phyloP scores from a whole-genome alignment of 1,284 basidiomycete genomes.

The Ceratobasidium sp. region DNA sequence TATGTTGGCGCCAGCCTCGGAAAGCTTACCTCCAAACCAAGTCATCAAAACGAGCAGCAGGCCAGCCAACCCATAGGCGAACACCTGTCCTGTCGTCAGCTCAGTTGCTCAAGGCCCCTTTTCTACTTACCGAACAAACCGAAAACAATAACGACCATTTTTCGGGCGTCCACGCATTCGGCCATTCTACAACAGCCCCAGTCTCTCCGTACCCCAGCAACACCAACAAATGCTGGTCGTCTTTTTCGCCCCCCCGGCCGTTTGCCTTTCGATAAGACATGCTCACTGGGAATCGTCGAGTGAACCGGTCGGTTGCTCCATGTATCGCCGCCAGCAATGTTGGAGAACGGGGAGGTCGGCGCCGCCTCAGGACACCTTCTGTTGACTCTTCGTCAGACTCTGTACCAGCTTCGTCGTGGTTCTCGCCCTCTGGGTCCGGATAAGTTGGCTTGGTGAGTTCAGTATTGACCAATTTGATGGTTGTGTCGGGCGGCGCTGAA shows the following conservation, averaged over 20 bases:
- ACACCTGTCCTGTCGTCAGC: constrained; percentile 48
- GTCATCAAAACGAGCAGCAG: constrained; percentile 63
- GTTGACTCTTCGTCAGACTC: background rate
- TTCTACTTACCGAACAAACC: constrained; percentile 57
- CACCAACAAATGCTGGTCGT: constrained; percentile 21
- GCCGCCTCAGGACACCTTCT: background rate
- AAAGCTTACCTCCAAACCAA: constrained; percentile 67
- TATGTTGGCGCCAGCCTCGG: background rate
- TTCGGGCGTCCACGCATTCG: constrained; percentile 61
- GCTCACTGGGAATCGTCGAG: constrained; percentile 34
- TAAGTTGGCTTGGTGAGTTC: constrained; percentile 9
- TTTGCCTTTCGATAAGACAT: constrained; percentile 34
- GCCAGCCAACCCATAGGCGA: constrained; percentile 62
- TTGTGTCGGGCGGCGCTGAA: background rate
- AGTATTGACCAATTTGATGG: background rate
- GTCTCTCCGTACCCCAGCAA: constrained; percentile 41
- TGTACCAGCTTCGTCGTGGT: background rate
- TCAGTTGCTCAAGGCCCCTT: background rate
- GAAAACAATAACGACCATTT: constrained; percentile 70
- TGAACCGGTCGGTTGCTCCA: constrained; percentile 36
- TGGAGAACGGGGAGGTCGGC: constrained; percentile 23
- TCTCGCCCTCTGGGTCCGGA: background rate
- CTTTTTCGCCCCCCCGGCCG: background rate
- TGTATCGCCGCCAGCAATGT: constrained; percentile 33
- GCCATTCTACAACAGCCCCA: constrained; percentile 41